These are phyloP conservation scores for Populus euphratica DNA, from an alignment of 345 rosid genomes.

Conservation along the genomic window DNA sequence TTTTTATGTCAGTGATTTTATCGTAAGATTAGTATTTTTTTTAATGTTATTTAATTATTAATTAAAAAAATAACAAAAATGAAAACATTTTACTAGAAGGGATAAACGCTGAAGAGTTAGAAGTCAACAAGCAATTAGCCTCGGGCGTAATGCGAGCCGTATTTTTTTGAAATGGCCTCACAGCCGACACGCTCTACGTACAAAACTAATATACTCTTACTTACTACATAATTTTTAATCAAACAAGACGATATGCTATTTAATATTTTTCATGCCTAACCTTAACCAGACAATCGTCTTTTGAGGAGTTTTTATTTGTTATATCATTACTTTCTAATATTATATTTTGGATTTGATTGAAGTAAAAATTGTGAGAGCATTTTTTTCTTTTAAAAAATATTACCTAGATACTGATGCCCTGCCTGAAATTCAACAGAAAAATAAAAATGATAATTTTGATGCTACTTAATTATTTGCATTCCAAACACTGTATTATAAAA, in stretches of 20 bases:
- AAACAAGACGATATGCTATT: not conserved
- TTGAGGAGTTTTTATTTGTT: not conserved
- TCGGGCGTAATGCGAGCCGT: slow-evolving; percentile 46
- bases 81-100: too few relatives aligned
- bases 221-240: not conserved
- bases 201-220: not conserved
- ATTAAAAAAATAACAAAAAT: too few relatives aligned
- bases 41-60: too few relatives aligned
- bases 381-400: too few relatives aligned
- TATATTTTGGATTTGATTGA: not conserved
- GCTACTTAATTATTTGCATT: too few relatives aligned
- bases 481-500: too few relatives aligned
- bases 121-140: slow-evolving; percentile 18
- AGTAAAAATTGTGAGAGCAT: too few relatives aligned
- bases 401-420: too few relatives aligned
- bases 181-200: not conserved
- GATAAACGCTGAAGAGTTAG: not conserved
- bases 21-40: too few relatives aligned
- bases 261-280: not conserved
- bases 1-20: too few relatives aligned
- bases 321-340: not conserved
- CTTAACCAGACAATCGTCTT: not conserved
- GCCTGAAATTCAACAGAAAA: too few relatives aligned
- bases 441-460: too few relatives aligned
- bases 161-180: slow-evolving; percentile 27